phyloP scores from a whole-genome alignment of 2,329 filamentous ascomycete genomes.

The Pyricularia sp. region DNA sequence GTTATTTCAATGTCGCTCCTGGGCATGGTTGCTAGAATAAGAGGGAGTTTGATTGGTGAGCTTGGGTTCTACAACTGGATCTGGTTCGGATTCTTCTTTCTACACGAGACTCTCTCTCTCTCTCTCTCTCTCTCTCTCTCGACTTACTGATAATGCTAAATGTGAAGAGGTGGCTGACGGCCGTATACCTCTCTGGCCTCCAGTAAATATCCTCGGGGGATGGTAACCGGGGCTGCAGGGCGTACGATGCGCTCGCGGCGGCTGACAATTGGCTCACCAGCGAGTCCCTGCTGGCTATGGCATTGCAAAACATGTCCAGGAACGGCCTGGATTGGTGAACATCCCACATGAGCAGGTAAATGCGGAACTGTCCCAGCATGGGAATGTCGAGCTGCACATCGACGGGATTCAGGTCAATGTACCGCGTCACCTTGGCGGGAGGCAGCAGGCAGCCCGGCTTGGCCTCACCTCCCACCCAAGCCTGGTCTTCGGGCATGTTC shows the following conservation, averaged over 20 bases:
- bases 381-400: slow-evolving; percentile 69
- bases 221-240: slow-evolving; percentile 39
- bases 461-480: slow-evolving; percentile 32
- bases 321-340: slow-evolving; percentile 42
- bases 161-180: slow-evolving; percentile 56
- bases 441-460: slow-evolving; percentile 44
- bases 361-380: slow-evolving; percentile 62
- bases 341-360: slow-evolving; percentile 58
- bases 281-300: slow-evolving; percentile 35
- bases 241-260: slow-evolving; percentile 49
- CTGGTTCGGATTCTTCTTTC: too few species aligned
- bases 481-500: slow-evolving; percentile 27
- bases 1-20: slow-evolving; percentile 52
- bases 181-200: slow-evolving; percentile 54
- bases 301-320: slow-evolving; percentile 43
- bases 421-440: slow-evolving; percentile 59
- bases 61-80: neutral
- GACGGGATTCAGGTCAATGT: slow-evolving; percentile 65
- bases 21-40: slow-evolving; percentile 36
- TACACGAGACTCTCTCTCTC: too few species aligned
- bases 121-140: slow-evolving; percentile 10
- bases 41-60: neutral
- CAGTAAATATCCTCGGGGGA: slow-evolving; percentile 53
- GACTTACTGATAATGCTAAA: slow-evolving; percentile 52
- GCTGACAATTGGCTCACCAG: slow-evolving; percentile 47